Evolutionary conservation across 345 rosid genomes (phyloP), one percentile per base, ranked within the genome.

Genomic region (Boechera retrofracta): DNA sequence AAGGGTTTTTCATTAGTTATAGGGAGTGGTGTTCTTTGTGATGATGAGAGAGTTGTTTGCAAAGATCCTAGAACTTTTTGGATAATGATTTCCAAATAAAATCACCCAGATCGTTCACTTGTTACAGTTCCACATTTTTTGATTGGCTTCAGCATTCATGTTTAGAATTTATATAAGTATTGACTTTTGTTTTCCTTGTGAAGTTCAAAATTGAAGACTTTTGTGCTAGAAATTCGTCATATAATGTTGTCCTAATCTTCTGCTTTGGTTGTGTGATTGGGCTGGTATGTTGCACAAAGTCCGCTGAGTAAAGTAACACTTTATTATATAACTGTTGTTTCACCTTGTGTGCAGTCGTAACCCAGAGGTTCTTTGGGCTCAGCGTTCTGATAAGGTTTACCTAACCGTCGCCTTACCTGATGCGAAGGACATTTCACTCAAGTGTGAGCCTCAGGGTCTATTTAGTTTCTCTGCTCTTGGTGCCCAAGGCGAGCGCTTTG

Each of bases 321-420:
- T 2, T 48, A 52, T 44, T 16, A 8, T 18, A 10, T 24, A 55
- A 35, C 6, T 57, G 35, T 55, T 44, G 3, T 64, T 57, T 45
- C 21, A 29, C 56, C 66, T 69, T 48, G 8, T 73, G 5, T 42
- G 76, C 76, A 90, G 98, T 82, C 97, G 91, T 63, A 87, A 92
- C 29, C 97, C 98, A 2, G 98, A 95, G 84, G 98, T 92, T 77
- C 92, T 95, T 52, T 92, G 97, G 98, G 98, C 99, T 63, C 98
- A 95, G 80, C 84, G 94, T 72, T 92, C 97, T 6, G 97, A 89
- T 64, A 95, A 84, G 75, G 90, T 92, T 11, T 86, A 89, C 81
- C 72, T 95, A 36, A 95, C 97, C 1, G 78, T 95, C 1, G 84
- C 98, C 35, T 84, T 95, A 59, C 98, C 99, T 13, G 99, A 95